Evolutionary conservation across 352 stramenopile species (phyloP), one percentile per base, ranked within the genome.

Genomic region (Elongisporangium senticosum): DNA sequence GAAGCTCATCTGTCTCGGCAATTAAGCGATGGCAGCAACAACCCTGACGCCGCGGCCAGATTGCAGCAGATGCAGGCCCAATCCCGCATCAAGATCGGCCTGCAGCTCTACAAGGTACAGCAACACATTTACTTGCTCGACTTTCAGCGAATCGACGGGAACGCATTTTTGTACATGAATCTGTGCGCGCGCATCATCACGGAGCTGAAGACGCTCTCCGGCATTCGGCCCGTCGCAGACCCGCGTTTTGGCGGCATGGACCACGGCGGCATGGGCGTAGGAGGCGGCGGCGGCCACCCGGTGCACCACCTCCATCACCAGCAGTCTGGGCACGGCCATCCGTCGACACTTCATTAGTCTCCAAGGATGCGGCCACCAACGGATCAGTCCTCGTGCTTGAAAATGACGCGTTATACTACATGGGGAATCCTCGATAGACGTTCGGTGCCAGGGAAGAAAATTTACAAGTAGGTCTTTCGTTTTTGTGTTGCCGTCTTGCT

Each of bases 161-260:
- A 99, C 75, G 94, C 93, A 53, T 99, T 99, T 74, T 98, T 92
- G 40, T 99, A 99, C 78, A 99, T 99, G 97, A 98, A 97, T 59
- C 77, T 99, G 10, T 99, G 96, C 72, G 96, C 96, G 23, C 96
- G 97, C 51, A 99, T 99, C 67, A 99, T 99, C 69, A 98, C 96
- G 26, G 96, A 99, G 74, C 83, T 99, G 33, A 99, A 99, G 83
- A 98, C 93, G 19, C 80, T 99, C 11, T 91, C 80, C 6, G 83
- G 81, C 19, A 80, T 87, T 49, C 79, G 84, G 49, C 78, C 83
- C 28, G 62, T 85, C 4, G 68, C 73, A 0, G 80, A 88, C 51
- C 65, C 69, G 28, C 80, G 80, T 19, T 87, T 86, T 17, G 76
- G 71, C 7, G 39, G 57, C 17, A 70, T 82, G 37, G 69, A 79